Percentiles rank a stretch among this genome's conserved stretches.
These are phyloP conservation scores for Rubia yunnanensis DNA, from an alignment of 257 asterid species.

Conservation along the genomic window DNA sequence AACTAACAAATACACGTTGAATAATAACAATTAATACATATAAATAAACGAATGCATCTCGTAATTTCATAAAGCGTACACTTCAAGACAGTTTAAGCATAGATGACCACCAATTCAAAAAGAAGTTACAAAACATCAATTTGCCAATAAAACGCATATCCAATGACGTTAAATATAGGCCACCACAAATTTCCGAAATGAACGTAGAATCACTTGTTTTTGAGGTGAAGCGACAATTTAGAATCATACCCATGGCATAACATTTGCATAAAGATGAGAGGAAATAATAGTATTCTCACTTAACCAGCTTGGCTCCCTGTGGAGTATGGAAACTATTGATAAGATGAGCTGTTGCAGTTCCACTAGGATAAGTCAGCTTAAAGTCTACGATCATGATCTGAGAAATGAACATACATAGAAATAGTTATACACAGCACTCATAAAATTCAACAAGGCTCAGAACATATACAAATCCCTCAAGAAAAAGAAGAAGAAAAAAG, in stretches of 20 bases:
- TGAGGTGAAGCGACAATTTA: constrained; percentile 20
- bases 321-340: constrained; percentile 96
- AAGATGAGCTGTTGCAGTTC: constrained; percentile 91
- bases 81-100: no score
- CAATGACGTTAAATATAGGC: no score
- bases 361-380: constrained; percentile 83
- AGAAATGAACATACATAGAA: background rate
- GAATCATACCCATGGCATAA: background rate
- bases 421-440: background rate
- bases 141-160: no score
- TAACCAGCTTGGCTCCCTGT: constrained; percentile 85
- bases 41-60: no score
- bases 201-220: constrained; percentile 85
- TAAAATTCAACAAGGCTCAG: no score
- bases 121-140: no score
- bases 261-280: background rate
- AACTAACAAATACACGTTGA: no score
- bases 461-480: no score
- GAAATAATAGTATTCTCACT: constrained; percentile 34
- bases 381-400: constrained; percentile 93
- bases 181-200: no score
- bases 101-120: no score
- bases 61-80: no score
- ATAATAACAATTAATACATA: no score
- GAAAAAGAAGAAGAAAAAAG: background rate